Evolutionary conservation across 78 protist species (phyloP).

Genomic region (Dictyostelium brefeldianum): DNA sequence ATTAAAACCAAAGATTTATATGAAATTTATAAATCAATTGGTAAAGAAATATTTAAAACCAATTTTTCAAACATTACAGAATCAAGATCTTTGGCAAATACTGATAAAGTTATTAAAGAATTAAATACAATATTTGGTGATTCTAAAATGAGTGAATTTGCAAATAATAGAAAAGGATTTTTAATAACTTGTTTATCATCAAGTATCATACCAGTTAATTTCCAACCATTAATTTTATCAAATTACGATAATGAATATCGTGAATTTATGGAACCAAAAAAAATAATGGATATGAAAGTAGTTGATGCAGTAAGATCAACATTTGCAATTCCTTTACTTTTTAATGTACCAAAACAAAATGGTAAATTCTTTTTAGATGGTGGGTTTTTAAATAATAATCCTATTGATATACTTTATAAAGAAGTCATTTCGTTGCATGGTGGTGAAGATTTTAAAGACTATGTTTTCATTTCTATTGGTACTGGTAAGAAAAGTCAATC

Average conservation of each 20-base stretch:
- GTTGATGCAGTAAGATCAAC: slow-evolving; percentile 19
- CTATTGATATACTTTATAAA: neutral
- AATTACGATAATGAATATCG: slow-evolving; percentile 25
- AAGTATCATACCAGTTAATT: neutral
- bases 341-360: neutral
- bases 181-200: neutral
- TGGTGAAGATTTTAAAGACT: neutral
- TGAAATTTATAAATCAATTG: slow-evolving; percentile 3
- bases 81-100: slow-evolving; percentile 10
- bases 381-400: slow-evolving; percentile 38
- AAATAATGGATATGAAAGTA: neutral
- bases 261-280: neutral
- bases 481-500: neutral
- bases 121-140: neutral
- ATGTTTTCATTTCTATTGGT: slow-evolving; percentile 40
- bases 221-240: slow-evolving; percentile 5
- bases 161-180: neutral
- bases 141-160: neutral
- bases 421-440: slow-evolving; percentile 16
- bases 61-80: slow-evolving; percentile 15
- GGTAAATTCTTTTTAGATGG: slow-evolving; percentile 26
- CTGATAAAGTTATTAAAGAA: neutral
- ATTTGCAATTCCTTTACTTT: slow-evolving; percentile 14
- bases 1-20: neutral
- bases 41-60: slow-evolving; percentile 4